Percentiles rank a stretch among this genome's conserved stretches.
Conservation (phyloP, 768 basidiomycete species). For the Tremella yokohamensis region DNA sequence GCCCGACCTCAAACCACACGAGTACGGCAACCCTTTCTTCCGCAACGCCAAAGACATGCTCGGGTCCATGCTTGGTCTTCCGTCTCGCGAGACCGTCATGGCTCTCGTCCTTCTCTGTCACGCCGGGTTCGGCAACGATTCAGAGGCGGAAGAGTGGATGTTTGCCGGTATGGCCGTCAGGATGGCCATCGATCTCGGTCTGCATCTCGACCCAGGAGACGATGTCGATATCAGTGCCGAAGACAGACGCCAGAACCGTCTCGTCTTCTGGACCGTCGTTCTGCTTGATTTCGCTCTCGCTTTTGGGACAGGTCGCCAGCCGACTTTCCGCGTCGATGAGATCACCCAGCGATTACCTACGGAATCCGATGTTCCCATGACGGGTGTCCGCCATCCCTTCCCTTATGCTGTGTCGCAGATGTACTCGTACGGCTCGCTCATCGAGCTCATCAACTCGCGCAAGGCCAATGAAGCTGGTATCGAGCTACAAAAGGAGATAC, state of each 20-base stretch:
- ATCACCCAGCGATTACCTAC: conserved; percentile 12
- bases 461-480: background rate
- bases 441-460: conserved; percentile 24
- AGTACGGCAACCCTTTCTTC: conserved; percentile 14
- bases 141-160: conserved; percentile 16
- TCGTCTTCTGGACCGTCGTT: conserved; percentile 16
- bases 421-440: conserved; percentile 28
- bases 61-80: conserved; percentile 12
- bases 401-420: conserved; percentile 28
- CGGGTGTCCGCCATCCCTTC: conserved; percentile 17
- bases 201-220: conserved; percentile 9
- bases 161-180: conserved; percentile 15
- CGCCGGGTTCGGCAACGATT: conserved; percentile 14
- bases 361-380: conserved; percentile 7
- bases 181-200: conserved; percentile 23
- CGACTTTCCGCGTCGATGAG: conserved; percentile 13
- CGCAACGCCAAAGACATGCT: conserved; percentile 17
- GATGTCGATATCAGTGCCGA: conserved; percentile 5
- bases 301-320: conserved; percentile 9
- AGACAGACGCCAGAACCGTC: background rate
- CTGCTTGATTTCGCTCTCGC: conserved; percentile 13
- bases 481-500: conserved; percentile 3
- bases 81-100: conserved; percentile 10
- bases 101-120: conserved; percentile 13
- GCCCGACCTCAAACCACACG: background rate